Evolutionary conservation across 257 asterid species (phyloP), one percentile per base, ranked within the genome.

Genomic region (Scutellaria barbata): DNA sequence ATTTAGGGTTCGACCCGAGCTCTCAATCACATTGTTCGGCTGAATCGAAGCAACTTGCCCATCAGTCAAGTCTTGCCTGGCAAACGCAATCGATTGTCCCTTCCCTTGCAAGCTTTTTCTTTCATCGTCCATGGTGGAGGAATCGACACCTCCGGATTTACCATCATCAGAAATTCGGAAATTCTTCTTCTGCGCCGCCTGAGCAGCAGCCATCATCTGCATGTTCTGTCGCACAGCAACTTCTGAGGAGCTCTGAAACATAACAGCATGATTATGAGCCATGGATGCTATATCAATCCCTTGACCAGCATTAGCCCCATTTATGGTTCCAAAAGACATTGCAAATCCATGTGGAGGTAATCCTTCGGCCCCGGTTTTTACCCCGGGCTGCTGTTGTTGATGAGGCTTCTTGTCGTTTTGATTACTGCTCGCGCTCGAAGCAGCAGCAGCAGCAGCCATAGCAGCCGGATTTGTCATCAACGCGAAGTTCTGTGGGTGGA

Each of bases 21-120:
- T 86, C 77, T 88, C 95, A 35, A 83, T 74, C 55, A 81, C 90
- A 66, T 50, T 75, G 74, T 71, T 88, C 7, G 81, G 80, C 52
- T 77, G 80, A 30, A 76, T 56, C 9, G 85, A 66, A 25, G 86
- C 40, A 11, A 47, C 87, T 45, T 86, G 61, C 53, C 80, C 82
- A 75, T 86, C 95, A 4, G 81, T 37, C 50, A 80, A 42, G 8
- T 92, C 98, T 1, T 92, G 68, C 74, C 96, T 75, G 0, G 96
- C 67, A 73, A 90, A 92, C 5, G 92, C 95, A 65, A 92, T 86
- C n/a, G 98, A 92, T 48, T 89, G 96, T 39, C 88, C 69, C 80
- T 85, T 90, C 25, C 84, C 90, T 0, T 77, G 39, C 20, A 71
- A 65, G 63, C 68, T 80, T 74, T 89, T 90, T 52, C 97, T 67